Evolutionary conservation across 371 early-diverging fungal genomes (phyloP), one percentile per base, ranked within the genome.

Genomic region (Rhizopus delemar): DNA sequence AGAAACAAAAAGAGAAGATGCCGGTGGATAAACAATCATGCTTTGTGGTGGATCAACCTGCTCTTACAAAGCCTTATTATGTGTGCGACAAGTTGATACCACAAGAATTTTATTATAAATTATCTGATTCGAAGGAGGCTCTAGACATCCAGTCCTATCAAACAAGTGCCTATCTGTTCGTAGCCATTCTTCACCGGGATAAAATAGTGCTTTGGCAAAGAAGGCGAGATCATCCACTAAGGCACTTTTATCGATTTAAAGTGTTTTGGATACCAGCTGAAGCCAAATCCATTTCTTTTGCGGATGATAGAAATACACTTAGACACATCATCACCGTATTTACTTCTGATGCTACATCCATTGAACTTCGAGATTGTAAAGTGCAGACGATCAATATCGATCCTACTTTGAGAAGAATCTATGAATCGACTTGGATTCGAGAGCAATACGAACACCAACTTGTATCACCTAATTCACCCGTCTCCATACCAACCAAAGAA

Each of bases 211-310:
- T 79, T 0, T 79, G 80, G 80, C 80, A 79, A 41, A 53, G 65
- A 28, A 56, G 59, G 11, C 57, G 68, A 13, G 62, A 68, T 33
- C 58, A 59, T 5, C 60, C 62, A 0, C 33, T 63, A 32, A 49
- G 61, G 12, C 69, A 69, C 1, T 73, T 75, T 59, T 61, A 55
- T 31, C 50, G 70, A 8, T 59, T 75, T 53, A 74, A 74, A 35
- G 73, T 62, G 0, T 79, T 72, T 52, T 79, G 80, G 80, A 70
- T 79, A 7, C 80, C 80, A 3, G 51, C 66, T 0, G 74, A 76
- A 51, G 67, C 80, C 22, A 65, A 57, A 5, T 54, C 54, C 8
- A 60, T 79, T 38, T 62, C 77, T 0, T 75, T 79, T 68, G 80
- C 80, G 12, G 80, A 79, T 33, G 80, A 79, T 53, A 57, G 80